Evolutionary conservation across 768 basidiomycete species (phyloP), one percentile per base, ranked within the genome.

Genomic region (Phlegmacium glaucopus): DNA sequence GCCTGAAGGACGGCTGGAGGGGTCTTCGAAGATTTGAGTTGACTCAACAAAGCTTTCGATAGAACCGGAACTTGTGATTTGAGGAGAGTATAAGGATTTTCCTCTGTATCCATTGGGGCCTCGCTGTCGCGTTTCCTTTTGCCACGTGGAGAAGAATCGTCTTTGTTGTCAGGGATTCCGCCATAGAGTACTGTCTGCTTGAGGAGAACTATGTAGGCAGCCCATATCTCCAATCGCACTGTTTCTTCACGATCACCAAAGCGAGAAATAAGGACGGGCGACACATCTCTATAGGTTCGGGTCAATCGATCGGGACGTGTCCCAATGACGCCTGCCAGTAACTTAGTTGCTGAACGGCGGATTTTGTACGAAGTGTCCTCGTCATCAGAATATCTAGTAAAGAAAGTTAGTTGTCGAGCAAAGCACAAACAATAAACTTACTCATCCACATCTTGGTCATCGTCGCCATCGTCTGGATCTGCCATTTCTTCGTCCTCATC

Each of bases 351-450:
- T 6, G 91, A 86, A 38, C 96, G 83, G 53, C 96, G 87, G 48
- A 96, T 91, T 67, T 97, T 97, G 79, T 96, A 98, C 0, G 95
- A 97, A 9, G 89, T 90, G 61, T 99, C 96, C 64, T 98, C 96
- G 48, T 99, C 96, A 57, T 99, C 96, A 6, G 92, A 93, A 65
- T 96, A 97, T 53, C 91, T 94, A 18, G 26, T 45, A 58, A 5
- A 62, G 39, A 28, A 37, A 35, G 28, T 48, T 36, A 45, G 26
- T 11, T 15, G 11, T 25, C 38, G 22, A 39, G 22, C 12, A 34
- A 41, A 11, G 44, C 8, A 3, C 27, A 30, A 30, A 2, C 18
- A 54, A 34, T 27, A 13, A 10, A 69, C 85, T 59, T 58, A 88
- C 86, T 89, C 86, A 54, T 89, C 90, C n/a, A 87, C 85, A 16